Conservation (phyloP, 78 protist genomes). For the Monosiga brevicollis region DNA sequence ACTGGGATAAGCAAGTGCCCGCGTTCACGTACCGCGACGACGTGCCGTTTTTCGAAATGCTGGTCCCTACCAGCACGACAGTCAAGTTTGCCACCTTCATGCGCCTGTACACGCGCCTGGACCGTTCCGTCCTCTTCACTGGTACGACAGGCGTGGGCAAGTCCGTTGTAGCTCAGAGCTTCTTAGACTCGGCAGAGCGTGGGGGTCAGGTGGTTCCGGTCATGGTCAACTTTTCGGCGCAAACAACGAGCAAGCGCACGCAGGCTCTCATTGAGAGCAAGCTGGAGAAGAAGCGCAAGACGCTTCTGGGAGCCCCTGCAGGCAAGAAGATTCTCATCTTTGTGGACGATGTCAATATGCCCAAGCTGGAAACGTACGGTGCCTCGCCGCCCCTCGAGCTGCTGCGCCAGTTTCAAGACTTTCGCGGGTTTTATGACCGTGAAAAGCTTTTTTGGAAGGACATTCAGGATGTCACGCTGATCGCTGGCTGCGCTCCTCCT, state of each 20-base stretch:
- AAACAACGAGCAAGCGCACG: conserved; percentile 45
- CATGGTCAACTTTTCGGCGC: conserved; percentile 65
- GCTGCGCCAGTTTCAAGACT: conserved; percentile 61
- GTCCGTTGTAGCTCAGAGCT: conserved; percentile 28
- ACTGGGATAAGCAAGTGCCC: conserved; percentile 32
- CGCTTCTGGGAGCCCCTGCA: conserved; percentile 30
- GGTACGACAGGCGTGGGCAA: conserved; percentile 77
- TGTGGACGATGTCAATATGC: conserved; percentile 70
- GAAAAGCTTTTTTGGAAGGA: not conserved
- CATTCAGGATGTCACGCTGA: conserved; percentile 41
- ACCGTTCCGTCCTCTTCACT: conserved; percentile 29
- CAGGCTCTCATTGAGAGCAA: conserved; percentile 39
- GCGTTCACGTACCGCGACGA: not conserved
- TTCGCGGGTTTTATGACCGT: conserved; percentile 57
- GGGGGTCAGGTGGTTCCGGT: conserved; percentile 24
- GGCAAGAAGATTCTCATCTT: conserved; percentile 32
- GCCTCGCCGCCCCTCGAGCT: conserved; percentile 66
- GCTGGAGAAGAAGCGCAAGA: conserved; percentile 46
- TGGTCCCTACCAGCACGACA: conserved; percentile 46
- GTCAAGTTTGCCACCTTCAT: not conserved
- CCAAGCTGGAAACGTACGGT: conserved; percentile 40
- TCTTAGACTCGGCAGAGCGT: conserved; percentile 14
- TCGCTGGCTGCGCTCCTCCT: conserved; percentile 77
- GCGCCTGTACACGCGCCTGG: not conserved
- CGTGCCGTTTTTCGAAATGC: not conserved